A percentile compares a stretch with the other conserved stretches of the same genome.
phyloP scores from a whole-genome alignment of 176 grass and related monocot species.

The Otatea glauca region DNA sequence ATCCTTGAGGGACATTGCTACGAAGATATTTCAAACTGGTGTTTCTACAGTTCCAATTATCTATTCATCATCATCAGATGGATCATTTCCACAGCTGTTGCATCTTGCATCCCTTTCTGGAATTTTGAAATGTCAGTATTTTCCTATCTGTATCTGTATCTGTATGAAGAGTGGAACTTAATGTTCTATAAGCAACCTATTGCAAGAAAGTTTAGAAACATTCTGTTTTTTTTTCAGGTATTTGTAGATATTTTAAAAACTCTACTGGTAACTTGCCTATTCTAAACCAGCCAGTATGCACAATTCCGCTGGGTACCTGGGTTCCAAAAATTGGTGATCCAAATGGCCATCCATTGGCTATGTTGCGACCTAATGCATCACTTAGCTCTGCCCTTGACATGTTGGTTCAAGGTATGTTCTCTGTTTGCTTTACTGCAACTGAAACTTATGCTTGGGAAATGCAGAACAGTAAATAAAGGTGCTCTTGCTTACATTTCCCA shows the following conservation, averaged over 20 bases:
- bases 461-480: constrained; percentile 18
- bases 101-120: constrained; percentile 98
- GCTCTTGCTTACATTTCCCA: constrained; percentile 29
- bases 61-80: constrained; percentile 76
- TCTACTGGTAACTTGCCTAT: constrained; percentile 85
- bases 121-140: constrained; percentile 87
- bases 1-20: constrained; percentile 79
- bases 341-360: constrained; percentile 68
- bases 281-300: constrained; percentile 77
- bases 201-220: constrained; percentile 1
- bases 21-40: constrained; percentile 81
- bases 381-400: constrained; percentile 84
- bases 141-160: constrained; percentile 1
- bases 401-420: constrained; percentile 85
- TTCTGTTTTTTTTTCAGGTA: constrained; percentile 59
- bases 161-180: not conserved
- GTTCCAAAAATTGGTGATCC: constrained; percentile 86
- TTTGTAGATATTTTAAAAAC: constrained; percentile 94
- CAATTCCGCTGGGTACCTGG: constrained; percentile 92
- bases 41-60: constrained; percentile 87
- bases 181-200: constrained; percentile 3
- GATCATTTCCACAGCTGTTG: constrained; percentile 90
- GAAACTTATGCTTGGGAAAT: constrained; percentile 1
- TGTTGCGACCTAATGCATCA: constrained; percentile 66
- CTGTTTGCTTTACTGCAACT: constrained; percentile 19